Base-by-base conservation (phyloP, 805 yeast species). In the Barnettozyma californica region DNA sequence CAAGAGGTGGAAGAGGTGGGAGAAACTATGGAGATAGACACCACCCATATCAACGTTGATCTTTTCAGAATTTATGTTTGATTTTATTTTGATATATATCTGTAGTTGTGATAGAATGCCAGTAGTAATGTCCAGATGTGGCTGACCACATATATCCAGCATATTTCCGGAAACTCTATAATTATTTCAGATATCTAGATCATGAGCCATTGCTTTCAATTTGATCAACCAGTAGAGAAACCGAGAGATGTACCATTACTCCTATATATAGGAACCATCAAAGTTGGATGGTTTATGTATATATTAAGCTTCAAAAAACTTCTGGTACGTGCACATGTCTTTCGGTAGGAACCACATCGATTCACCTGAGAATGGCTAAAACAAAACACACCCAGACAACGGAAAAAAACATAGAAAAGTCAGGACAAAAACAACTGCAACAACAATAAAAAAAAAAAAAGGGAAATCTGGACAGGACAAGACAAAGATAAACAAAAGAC, bases 1-100 rank as follows among this genome's bases (percentile, higher is more conserved):
- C 54, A 18, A 34, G 53, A 40, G 49, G 53, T 27, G 55, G 61
- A 43, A 56, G 60, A 18, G 43, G 48, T 20, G 44, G 48, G 18
- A 39, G 44, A 16, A 27, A 34, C 35, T 40, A 35, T 18, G 43
- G 41, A 35, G 41, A 44, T 21, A 44, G 41, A 20, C 47, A 44
- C 19, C 47, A 44, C 23, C 47, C 47, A n/a, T 44, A 44, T 18
- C 47, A 44, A 16, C 47, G 47, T 29, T 44, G 19, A 40, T 10
- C 38, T 18, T 18, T 35, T 20, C 21, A 35, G 23, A 35, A 18
- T 20, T 4, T 14, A 35, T 11, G 19, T 34, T n/a, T 11, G 19
- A n/a, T 34, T 34, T 34, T 34, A 19, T 9, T 34, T 37, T 19
- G 26, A 37, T 19, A 16, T 20, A 19, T 37, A 3, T 18, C 4